These are phyloP conservation scores for Tetrastigma voinierianum DNA, from an alignment of 164 flowering plant genomes.

Conservation along the genomic window DNA sequence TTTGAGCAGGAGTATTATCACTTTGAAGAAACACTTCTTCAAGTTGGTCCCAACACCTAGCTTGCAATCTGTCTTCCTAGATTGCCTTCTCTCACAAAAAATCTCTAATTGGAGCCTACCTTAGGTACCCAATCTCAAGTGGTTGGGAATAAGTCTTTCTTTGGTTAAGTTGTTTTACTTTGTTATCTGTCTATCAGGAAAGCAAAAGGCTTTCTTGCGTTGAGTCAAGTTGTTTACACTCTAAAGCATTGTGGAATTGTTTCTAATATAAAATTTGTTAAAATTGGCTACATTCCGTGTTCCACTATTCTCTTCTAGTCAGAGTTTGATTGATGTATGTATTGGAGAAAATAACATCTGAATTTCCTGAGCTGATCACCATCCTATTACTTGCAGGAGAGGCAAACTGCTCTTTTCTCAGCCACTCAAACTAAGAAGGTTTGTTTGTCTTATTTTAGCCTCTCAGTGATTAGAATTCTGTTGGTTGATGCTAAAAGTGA, in stretches of 20 bases:
- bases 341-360: not conserved
- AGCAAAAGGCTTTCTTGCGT: no score
- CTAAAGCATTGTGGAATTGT: no score
- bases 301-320: not conserved
- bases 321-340: not conserved
- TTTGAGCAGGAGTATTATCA: no score
- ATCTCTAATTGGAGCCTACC: no score
- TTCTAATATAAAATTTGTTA: not conserved
- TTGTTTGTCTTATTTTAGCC: slow-evolving; percentile 6
- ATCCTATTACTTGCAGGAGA: slow-evolving; percentile 45
- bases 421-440: slow-evolving; percentile 98
- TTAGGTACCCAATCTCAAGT: no score
- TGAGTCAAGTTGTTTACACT: no score
- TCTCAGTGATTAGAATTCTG: not conserved
- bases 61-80: not conserved
- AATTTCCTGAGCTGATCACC: slow-evolving; percentile 14
- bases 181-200: no score
- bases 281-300: not conserved
- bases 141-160: no score
- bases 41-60: not conserved
- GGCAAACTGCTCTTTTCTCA: slow-evolving; percentile 95
- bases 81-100: no score
- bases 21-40: no score
- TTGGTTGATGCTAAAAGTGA: not conserved
- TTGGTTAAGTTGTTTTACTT: no score